These are phyloP conservation scores for Coemansia furcata DNA, from an alignment of 192 early-diverging fungal species.

Conservation along the genomic window DNA sequence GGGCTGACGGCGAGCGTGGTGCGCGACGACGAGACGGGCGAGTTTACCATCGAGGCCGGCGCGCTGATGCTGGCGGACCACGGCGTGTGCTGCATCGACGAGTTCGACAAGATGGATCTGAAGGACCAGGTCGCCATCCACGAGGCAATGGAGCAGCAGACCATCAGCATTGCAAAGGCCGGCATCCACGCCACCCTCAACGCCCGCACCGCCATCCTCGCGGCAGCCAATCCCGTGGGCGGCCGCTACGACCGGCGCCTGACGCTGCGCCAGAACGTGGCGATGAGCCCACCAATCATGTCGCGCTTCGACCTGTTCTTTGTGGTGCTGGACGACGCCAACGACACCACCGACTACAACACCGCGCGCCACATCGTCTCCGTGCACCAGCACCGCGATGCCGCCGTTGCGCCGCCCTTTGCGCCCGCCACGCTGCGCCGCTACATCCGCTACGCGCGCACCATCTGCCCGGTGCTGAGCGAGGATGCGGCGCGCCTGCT, in stretches of 20 bases:
- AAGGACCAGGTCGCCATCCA: slow-evolving; percentile 98
- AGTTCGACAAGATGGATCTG: slow-evolving; percentile 99
- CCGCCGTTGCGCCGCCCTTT: slow-evolving; percentile 72
- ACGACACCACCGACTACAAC: slow-evolving; percentile 82
- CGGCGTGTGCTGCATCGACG: slow-evolving; percentile 97
- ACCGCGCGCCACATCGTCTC: slow-evolving; percentile 91
- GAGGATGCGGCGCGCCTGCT: slow-evolving; percentile 74
- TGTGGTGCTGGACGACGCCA: slow-evolving; percentile 92
- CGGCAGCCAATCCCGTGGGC: slow-evolving; percentile 93
- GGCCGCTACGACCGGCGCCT: slow-evolving; percentile 95
- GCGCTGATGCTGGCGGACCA: slow-evolving; percentile 98
- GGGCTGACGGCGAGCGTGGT: slow-evolving; percentile 94
- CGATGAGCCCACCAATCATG: slow-evolving; percentile 96
- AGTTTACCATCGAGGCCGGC: slow-evolving; percentile 96
- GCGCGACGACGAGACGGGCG: slow-evolving; percentile 91
- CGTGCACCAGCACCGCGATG: slow-evolving; percentile 72
- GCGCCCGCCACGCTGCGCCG: slow-evolving; percentile 70
- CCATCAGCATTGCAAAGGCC: slow-evolving; percentile 90
- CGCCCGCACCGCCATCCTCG: slow-evolving; percentile 91
- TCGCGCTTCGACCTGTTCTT: slow-evolving; percentile 99
- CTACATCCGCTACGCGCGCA: slow-evolving; percentile 88
- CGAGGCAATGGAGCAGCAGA: slow-evolving; percentile 99
- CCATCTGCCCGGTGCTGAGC: slow-evolving; percentile 77
- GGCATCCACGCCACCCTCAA: slow-evolving; percentile 95
- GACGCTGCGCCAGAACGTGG: slow-evolving; percentile 94